Conservation (phyloP, 1,139 yeast genomes). For the Casaregolazyma suthepensis region DNA sequence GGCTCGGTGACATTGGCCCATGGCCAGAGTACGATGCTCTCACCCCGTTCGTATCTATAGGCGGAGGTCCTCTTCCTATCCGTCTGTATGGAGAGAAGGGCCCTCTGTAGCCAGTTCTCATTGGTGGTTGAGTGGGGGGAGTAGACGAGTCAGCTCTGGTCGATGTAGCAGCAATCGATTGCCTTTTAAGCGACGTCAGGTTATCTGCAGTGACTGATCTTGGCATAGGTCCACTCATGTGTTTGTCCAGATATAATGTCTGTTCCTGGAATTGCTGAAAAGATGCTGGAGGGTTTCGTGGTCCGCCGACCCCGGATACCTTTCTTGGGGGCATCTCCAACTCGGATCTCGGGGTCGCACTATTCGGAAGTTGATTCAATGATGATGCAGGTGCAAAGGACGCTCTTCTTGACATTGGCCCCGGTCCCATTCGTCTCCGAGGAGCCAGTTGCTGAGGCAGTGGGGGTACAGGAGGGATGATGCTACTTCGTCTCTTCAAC, state of each 20-base stretch:
- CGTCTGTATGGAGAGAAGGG: background rate
- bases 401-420: background rate
- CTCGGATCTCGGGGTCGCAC: background rate
- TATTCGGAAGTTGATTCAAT: background rate
- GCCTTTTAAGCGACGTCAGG: background rate
- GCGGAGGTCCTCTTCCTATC: background rate
- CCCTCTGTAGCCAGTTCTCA: background rate
- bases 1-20: background rate
- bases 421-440: background rate
- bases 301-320: conserved; percentile 8
- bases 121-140: background rate
- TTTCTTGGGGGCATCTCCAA: conserved; percentile 1
- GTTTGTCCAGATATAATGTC: background rate
- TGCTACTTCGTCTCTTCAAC: background rate
- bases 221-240: background rate
- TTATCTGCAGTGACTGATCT: conserved; percentile 1
- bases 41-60: background rate
- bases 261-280: background rate
- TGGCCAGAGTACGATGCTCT: background rate
- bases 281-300: conserved; percentile 8
- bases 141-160: background rate
- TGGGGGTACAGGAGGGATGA: background rate
- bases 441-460: background rate
- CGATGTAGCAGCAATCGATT: background rate
- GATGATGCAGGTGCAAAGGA: background rate